These are phyloP conservation scores for Pestalotiopsis sp. DNA, from an alignment of 2,329 filamentous ascomycete species.

Conservation along the genomic window DNA sequence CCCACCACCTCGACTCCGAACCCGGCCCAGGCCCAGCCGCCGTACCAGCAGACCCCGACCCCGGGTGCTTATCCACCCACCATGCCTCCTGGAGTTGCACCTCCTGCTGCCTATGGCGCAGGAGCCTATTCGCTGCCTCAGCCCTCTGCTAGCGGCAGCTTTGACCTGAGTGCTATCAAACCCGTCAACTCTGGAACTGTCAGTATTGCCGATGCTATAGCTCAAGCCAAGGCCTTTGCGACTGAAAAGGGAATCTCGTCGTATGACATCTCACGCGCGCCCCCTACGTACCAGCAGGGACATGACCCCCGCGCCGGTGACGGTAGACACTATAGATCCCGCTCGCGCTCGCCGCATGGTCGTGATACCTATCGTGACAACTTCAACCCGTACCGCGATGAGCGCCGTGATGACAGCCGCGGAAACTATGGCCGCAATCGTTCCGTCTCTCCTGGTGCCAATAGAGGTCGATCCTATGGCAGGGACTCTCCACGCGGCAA, in stretches of 20 bases:
- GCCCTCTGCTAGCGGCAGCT: slow-evolving; percentile 72
- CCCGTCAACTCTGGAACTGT: slow-evolving; percentile 80
- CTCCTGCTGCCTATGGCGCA: slow-evolving; percentile 37
- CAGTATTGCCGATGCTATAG: slow-evolving; percentile 81
- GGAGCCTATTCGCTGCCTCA: slow-evolving; percentile 59
- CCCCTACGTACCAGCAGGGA: slow-evolving; percentile 37
- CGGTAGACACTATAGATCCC: slow-evolving; percentile 63
- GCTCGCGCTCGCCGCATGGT: slow-evolving; percentile 72
- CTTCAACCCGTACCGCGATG: slow-evolving; percentile 83
- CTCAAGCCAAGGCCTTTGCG: slow-evolving; percentile 81
- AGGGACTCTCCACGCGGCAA: slow-evolving; percentile 63
- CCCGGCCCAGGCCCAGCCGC: slow-evolving; percentile 44
- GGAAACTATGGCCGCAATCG: slow-evolving; percentile 65
- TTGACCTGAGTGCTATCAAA: slow-evolving; percentile 80
- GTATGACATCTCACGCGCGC: slow-evolving; percentile 55
- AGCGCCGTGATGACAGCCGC: slow-evolving; percentile 71
- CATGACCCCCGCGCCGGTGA: slow-evolving; percentile 48
- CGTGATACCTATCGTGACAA: slow-evolving; percentile 75
- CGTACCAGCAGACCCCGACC: slow-evolving; percentile 40
- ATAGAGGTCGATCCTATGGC: slow-evolving; percentile 49
- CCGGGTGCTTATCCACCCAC: slow-evolving; percentile 38
- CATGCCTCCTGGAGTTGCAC: slow-evolving; percentile 40
- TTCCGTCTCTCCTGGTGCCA: slow-evolving; percentile 68
- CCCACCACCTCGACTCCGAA: slow-evolving; percentile 40
- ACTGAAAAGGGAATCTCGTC: slow-evolving; percentile 73